Conservation (phyloP, 768 basidiomycete species). For the Auricularia heimuer region DNA sequence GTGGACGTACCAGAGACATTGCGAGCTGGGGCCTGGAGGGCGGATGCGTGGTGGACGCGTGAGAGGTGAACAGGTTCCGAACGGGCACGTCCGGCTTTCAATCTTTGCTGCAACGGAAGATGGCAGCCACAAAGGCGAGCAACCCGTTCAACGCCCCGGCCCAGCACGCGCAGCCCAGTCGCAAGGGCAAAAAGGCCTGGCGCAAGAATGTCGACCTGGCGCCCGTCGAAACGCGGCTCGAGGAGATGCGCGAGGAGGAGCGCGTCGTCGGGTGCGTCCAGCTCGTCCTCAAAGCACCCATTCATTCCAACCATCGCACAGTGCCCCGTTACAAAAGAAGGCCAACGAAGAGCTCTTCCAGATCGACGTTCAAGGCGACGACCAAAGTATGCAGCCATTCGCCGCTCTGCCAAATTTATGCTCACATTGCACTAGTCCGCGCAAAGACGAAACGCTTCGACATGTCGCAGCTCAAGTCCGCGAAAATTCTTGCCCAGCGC, state of each 20-base stretch:
- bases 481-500: slow-evolving; percentile 74
- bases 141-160: slow-evolving; percentile 20
- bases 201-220: slow-evolving; percentile 85
- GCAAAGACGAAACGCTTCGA: slow-evolving; percentile 35
- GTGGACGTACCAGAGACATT: not conserved
- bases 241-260: slow-evolving; percentile 72
- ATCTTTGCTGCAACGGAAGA: not conserved
- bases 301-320: slow-evolving; percentile 18
- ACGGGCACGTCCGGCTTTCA: not conserved
- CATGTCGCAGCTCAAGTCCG: slow-evolving; percentile 45
- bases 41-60: too few species aligned
- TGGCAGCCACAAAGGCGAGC: not conserved
- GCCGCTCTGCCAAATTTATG: not conserved
- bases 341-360: slow-evolving; percentile 68
- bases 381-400: slow-evolving; percentile 30
- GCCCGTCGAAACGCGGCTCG: slow-evolving; percentile 66
- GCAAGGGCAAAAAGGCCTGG: slow-evolving; percentile 92
- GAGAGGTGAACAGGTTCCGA: not conserved
- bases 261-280: slow-evolving; percentile 59
- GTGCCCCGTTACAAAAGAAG: slow-evolving; percentile 55
- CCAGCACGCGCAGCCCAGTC: slow-evolving; percentile 46
- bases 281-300: not conserved
- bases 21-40: too few species aligned
- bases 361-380: slow-evolving; percentile 73
- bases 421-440: slow-evolving; percentile 37